Percentiles rank a stretch among this genome's conserved stretches.
Conservation (phyloP, 805 yeast species). For the Ogataea neopini region DNA sequence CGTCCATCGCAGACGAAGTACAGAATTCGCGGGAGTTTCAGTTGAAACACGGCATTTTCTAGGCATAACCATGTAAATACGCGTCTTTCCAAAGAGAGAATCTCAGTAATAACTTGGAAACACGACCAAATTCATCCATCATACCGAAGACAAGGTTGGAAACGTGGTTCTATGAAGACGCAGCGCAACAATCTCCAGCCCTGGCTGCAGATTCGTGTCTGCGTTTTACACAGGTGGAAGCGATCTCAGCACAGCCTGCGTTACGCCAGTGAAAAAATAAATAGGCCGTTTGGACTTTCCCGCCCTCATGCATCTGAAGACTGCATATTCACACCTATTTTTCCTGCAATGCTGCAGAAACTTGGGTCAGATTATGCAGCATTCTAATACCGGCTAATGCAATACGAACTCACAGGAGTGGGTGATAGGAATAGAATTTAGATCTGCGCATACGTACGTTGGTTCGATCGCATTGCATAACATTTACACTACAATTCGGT, state of each 20-base stretch:
- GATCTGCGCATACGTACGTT: not conserved
- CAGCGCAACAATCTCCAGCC: not conserved
- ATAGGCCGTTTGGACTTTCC: not conserved
- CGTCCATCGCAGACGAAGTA: too few species aligned
- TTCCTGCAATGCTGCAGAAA: not conserved
- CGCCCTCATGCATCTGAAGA: not conserved
- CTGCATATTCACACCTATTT: not conserved
- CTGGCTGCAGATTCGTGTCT: not conserved
- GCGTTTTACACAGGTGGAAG: not conserved
- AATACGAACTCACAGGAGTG: constrained; percentile 1
- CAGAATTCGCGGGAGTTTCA: too few species aligned
- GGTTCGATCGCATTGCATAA: not conserved
- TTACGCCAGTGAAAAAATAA: not conserved
- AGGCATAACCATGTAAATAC: too few species aligned
- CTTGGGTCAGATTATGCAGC: not conserved
- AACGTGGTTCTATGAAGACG: not conserved
- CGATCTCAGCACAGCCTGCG: constrained; percentile 1
- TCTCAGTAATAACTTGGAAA: not conserved
- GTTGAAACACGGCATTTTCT: too few species aligned
- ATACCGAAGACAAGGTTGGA: not conserved
- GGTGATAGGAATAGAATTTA: not conserved
- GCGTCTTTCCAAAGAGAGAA: too few species aligned
- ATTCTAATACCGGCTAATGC: not conserved
- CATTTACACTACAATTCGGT: not conserved
- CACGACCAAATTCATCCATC: not conserved